Conservation (phyloP, 495 filamentous ascomycete species). For the Daldinia childiae region DNA sequence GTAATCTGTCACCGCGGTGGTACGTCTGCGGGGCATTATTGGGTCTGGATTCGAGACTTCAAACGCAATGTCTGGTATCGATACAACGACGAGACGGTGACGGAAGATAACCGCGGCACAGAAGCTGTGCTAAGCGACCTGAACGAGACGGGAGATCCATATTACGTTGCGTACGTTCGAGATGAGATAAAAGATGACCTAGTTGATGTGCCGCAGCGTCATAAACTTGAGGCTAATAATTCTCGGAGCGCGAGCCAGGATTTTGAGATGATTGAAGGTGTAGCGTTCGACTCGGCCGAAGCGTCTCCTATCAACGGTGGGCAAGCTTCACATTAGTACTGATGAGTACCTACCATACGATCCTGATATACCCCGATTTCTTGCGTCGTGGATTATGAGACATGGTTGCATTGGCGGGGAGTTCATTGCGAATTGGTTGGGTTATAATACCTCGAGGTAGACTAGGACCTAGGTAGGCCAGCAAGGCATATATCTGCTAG, state of each 20-base stretch:
- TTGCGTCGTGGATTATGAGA: constrained; percentile 2
- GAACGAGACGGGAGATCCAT: constrained; percentile 75
- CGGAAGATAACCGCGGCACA: constrained; percentile 62
- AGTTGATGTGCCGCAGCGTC: constrained; percentile 61
- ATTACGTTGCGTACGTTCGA: constrained; percentile 87
- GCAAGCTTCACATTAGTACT: not conserved
- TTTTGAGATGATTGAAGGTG: constrained; percentile 37
- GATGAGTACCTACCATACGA: not conserved
- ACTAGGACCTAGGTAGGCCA: constrained; percentile 20
- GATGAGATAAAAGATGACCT: constrained; percentile 67
- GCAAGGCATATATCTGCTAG: constrained; percentile 9
- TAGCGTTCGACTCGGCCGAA: not conserved
- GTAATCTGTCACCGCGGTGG: constrained; percentile 88
- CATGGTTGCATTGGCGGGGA: constrained; percentile 18
- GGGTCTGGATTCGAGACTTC: constrained; percentile 95
- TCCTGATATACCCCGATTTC: constrained; percentile 16
- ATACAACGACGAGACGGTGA: constrained; percentile 90
- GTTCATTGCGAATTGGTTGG: constrained; percentile 20
- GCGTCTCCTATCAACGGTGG: not conserved
- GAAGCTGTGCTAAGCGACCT: constrained; percentile 71
- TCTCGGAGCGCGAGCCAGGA: constrained; percentile 5
- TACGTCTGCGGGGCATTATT: constrained; percentile 84
- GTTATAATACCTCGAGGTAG: constrained; percentile 5
- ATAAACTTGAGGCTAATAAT: not conserved
- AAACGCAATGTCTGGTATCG: constrained; percentile 82